Conservation (phyloP, 441 rosid genomes). For the Breynia disticha region DNA sequence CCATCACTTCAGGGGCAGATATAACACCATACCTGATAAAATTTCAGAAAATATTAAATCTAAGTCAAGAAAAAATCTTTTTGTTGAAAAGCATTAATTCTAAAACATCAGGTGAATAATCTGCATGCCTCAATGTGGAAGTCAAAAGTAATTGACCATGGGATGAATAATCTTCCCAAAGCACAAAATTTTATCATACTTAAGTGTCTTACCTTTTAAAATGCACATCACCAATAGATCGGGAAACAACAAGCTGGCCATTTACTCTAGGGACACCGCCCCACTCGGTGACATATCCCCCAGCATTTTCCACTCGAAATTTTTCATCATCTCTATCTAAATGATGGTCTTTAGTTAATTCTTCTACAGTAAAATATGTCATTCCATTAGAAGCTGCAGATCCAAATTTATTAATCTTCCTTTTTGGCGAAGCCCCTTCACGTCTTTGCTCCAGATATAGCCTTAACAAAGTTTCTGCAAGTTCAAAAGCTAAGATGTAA, state of each 20-base stretch:
- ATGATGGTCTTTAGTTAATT: conserved; percentile 81
- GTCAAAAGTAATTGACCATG: background rate
- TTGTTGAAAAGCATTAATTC: background rate
- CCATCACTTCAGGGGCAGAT: conserved; percentile 81
- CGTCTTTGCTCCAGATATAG: conserved; percentile 62
- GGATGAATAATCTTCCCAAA: conserved; percentile 5
- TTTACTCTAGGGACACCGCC: conserved; percentile 79
- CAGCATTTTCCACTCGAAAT: conserved; percentile 78
- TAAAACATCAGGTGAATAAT: background rate
- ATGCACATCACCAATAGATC: conserved; percentile 77
- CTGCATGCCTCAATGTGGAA: conserved; percentile 2
- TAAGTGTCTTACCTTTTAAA: conserved; percentile 45
- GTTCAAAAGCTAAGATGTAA: conserved; percentile 16
- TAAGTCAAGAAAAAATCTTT: conserved; percentile 4
- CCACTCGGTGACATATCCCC: conserved; percentile 79
- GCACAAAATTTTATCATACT: background rate
- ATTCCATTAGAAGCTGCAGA: conserved; percentile 38
- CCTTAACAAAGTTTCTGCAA: conserved; percentile 66
- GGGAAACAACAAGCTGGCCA: conserved; percentile 86
- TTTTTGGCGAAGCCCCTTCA: conserved; percentile 35
- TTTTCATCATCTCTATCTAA: conserved; percentile 91
- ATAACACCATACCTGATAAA: conserved; percentile 73
- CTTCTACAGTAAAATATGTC: conserved; percentile 47
- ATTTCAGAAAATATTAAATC: conserved; percentile 7
- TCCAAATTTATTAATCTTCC: conserved; percentile 33